Percentiles rank a stretch among this genome's conserved stretches.
phyloP scores from a whole-genome alignment of 2,329 filamentous ascomycete species.

The Blastomyces silverae region DNA sequence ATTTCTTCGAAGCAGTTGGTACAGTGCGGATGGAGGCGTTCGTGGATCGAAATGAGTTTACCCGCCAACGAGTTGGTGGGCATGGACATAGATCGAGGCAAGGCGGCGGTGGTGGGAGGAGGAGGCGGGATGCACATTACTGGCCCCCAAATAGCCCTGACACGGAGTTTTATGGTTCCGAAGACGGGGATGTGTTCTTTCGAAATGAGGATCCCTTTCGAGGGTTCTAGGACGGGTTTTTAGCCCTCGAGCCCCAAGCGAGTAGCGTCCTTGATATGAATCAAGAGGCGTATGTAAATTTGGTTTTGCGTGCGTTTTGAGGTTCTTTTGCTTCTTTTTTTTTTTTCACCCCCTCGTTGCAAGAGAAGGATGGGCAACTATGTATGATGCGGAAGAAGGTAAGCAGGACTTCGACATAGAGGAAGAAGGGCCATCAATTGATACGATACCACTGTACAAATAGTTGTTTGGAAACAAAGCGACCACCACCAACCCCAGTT shows the following conservation, averaged over 20 bases:
- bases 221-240: slow-evolving; percentile 35
- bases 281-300: neutral
- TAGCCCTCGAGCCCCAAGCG: neutral
- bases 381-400: neutral
- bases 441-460: slow-evolving; percentile 12
- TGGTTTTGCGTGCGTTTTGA: neutral
- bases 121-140: slow-evolving; percentile 29
- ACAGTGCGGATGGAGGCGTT: slow-evolving; percentile 98
- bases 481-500: neutral
- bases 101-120: slow-evolving; percentile 16
- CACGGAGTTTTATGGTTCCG: slow-evolving; percentile 32
- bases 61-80: slow-evolving; percentile 22
- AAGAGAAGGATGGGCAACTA: neutral
- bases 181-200: slow-evolving; percentile 36
- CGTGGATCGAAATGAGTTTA: slow-evolving; percentile 52
- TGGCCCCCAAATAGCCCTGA: slow-evolving; percentile 33
- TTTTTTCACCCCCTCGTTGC: neutral
- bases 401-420: slow-evolving; percentile 1
- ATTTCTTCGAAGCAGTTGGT: slow-evolving; percentile 80
- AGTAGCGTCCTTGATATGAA: neutral
- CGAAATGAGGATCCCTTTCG: slow-evolving; percentile 43
- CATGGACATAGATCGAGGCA: slow-evolving; percentile 22
- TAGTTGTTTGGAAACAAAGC: neutral
- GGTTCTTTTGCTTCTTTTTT: neutral
- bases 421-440: neutral